Evolutionary conservation across 1,139 yeast species (phyloP), one percentile per base, ranked within the genome.

Genomic region (Hyphopichia buzzinii): DNA sequence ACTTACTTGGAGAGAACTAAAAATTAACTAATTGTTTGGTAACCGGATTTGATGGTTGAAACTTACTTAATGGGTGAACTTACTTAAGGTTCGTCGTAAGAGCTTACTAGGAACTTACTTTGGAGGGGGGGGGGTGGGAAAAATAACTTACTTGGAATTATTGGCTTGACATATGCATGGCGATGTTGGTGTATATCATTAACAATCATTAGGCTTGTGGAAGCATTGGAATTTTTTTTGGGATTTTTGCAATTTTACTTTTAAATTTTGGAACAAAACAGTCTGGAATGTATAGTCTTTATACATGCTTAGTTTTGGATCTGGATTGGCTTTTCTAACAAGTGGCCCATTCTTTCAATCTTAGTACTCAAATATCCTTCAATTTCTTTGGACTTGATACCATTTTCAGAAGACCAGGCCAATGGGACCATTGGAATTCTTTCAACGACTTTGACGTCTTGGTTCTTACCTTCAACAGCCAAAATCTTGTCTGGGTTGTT

Each of bases 351-450:
- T 52, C 96, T 74, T 59, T 90, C 96, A 37, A 89, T 86, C 64
- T 94, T 94, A 1, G 98, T 90, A 51, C 94, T 78, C 44, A 94
- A 68, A 54, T 94, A 94, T 3, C 95, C 95, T 50, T 92, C 96
- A 21, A 92, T 85, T 59, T 94, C 99, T 45, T 74, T 75, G 26
- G 92, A 80, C 46, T 81, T 74, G 42, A 92, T 84, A 3, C 97
- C 97, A 11, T 60, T 64, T 11, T 67, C 66, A 37, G 72, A 67
- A 38, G 72, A 50, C 98, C 98, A 94, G 8, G 96, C 90, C 40
- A 90, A 72, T 10, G 98, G 98, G 3, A 92, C 77, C 99, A 94
- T 94, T 22, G 98, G 96, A 3, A 90, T 90, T 46, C 98, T 76
- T 58, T 89, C 92, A 26, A 77, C 74, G 27, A 88, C 96, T 45